Evolutionary conservation across 2,329 filamentous ascomycete species (phyloP).

Genomic region (Penicillium paneum): DNA sequence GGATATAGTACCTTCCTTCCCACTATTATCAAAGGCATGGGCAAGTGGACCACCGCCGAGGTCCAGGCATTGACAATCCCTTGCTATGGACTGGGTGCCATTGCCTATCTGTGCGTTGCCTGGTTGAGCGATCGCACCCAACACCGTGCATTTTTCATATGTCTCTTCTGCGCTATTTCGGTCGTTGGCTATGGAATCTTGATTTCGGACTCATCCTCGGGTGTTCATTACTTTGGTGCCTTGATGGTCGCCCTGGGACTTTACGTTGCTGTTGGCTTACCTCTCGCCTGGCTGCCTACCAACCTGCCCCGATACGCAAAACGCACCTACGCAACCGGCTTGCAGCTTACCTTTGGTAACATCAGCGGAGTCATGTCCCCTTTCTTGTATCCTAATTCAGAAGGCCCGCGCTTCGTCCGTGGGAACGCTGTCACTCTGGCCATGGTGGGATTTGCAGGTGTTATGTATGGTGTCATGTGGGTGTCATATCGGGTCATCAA

Average conservation of each 20-base stretch:
- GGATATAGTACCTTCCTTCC: constrained; percentile 75
- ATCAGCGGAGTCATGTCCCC: constrained; percentile 69
- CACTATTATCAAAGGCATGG: constrained; percentile 70
- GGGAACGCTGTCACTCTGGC: constrained; percentile 62
- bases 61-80: constrained; percentile 76
- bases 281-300: constrained; percentile 58
- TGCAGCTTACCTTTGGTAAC: constrained; percentile 71
- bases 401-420: constrained; percentile 57
- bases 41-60: constrained; percentile 60
- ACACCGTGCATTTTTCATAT: constrained; percentile 61
- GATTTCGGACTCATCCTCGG: constrained; percentile 57
- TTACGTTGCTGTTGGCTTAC: constrained; percentile 59
- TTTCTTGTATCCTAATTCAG: constrained; percentile 51
- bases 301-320: constrained; percentile 75
- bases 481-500: constrained; percentile 53
- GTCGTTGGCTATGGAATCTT: constrained; percentile 68
- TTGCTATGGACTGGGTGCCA: constrained; percentile 69
- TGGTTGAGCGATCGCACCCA: constrained; percentile 66
- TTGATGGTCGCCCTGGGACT: constrained; percentile 72
- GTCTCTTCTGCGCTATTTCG: constrained; percentile 60
- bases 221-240: constrained; percentile 71
- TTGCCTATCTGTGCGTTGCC: constrained; percentile 65
- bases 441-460: constrained; percentile 55
- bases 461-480: constrained; percentile 56
- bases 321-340: constrained; percentile 66